phyloP scores from a whole-genome alignment of 2,329 filamentous ascomycete species.

The Aspergillus sergii region DNA sequence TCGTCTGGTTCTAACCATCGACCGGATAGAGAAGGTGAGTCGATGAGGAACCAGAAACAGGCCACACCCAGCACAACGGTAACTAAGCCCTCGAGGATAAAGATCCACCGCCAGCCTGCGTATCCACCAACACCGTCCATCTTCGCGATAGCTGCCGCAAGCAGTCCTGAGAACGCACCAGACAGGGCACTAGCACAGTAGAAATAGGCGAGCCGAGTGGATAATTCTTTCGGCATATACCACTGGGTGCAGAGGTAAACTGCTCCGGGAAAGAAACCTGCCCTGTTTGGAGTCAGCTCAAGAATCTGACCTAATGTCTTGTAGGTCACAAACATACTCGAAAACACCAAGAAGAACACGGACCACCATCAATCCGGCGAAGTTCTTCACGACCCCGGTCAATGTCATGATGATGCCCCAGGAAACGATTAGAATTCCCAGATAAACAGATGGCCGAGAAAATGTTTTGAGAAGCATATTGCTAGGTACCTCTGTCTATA shows the following conservation, averaged over 20 bases:
- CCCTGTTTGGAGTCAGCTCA: constrained; percentile 32
- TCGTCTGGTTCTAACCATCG: constrained; percentile 43
- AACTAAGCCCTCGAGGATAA: constrained; percentile 49
- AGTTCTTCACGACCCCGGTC: constrained; percentile 51
- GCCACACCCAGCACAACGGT: constrained; percentile 10
- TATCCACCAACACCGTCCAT: constrained; percentile 14
- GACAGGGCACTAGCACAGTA: constrained; percentile 28
- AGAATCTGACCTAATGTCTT: too few relatives aligned
- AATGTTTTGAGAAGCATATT: constrained; percentile 26
- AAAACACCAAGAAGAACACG: constrained; percentile 51
- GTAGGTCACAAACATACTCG: constrained; percentile 21
- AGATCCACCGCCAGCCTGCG: constrained; percentile 43
- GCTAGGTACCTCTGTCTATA: constrained; percentile 19
- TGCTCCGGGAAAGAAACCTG: constrained; percentile 29
- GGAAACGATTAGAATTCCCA: constrained; percentile 31
- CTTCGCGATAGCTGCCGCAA: constrained; percentile 37
- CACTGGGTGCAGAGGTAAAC: constrained; percentile 29
- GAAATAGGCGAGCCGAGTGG: constrained; percentile 25
- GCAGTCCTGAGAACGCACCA: constrained; percentile 42
- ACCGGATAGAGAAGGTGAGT: constrained; percentile 41
- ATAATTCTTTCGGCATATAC: constrained; percentile 46
- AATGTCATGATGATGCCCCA: constrained; percentile 54
- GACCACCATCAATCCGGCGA: constrained; percentile 48
- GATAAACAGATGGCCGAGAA: constrained; percentile 28
- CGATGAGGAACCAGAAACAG: constrained; percentile 35